Base-by-base conservation (phyloP, 768 basidiomycete genomes). In the Phlegmacium glaucopus region DNA sequence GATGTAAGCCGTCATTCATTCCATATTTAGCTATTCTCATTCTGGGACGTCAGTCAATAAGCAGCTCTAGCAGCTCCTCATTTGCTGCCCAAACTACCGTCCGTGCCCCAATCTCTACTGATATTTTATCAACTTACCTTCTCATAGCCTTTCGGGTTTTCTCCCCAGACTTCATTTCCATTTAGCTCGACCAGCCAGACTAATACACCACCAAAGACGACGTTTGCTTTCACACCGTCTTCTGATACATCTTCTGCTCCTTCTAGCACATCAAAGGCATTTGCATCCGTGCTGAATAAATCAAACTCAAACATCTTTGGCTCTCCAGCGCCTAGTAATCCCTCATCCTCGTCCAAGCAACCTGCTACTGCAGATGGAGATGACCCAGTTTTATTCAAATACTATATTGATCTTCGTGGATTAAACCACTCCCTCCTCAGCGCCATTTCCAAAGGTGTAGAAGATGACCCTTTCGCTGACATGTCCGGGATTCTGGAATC, bases 401-500 rank as follows among this genome's bases (percentile, higher is more conserved):
- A 83, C 59, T 88, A 80, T 66, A 78, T 69, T 34, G 77, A 80
- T 18, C 74, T 90, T n/a, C 82, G 88, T 29, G 87, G 87, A 11
- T 72, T 90, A 35, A 90, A 90, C 57, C 64, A 76, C 28, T 86
- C 85, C 2, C 70, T 90, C 50, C 60, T 85, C 17, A 68, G 75
- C n/a, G 74, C 78, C 11, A 61, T 87, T 45, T 70, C 77, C 26
- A 75, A 77, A 49, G 76, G 79, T 16, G 69, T 87, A 16, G 78
- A 85, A 41, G 68, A 75, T 12, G 87, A 90, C 64, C 83, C 87
- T 2, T 90, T 89, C 60, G 61, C 66, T n/a, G 84, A 90, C 51
- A 59, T 87, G 9, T 65, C 75, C n/a, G 61, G 67, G 26, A 48
- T 83, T 5, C 54, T 85, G 8, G 77, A 81, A 49, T 72, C 72